Conservation (phyloP, 805 yeast genomes). For the Myxozyma mucilagina region DNA sequence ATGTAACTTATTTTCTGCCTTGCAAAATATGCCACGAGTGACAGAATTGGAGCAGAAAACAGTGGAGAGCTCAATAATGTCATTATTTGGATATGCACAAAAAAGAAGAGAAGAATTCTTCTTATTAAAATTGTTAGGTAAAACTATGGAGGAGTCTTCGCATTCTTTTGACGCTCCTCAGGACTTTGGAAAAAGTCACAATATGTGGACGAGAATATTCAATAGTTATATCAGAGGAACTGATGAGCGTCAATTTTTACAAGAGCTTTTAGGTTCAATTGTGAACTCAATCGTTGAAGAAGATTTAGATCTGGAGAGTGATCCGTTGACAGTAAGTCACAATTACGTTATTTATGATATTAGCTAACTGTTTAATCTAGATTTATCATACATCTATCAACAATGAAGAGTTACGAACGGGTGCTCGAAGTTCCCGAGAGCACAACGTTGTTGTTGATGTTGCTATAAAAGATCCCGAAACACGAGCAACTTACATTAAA, state of each 20-base stretch:
- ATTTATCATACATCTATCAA: constrained; percentile 35
- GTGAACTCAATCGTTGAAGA: constrained; percentile 42
- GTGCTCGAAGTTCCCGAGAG: constrained; percentile 42
- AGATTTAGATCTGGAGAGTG: constrained; percentile 68
- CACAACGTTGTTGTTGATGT: constrained; percentile 53
- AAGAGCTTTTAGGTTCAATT: constrained; percentile 43
- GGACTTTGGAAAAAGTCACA: constrained; percentile 35
- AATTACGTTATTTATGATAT: constrained; percentile 28
- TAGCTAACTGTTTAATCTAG: not conserved
- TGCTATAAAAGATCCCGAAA: constrained; percentile 80
- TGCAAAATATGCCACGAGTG: constrained; percentile 34
- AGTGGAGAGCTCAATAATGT: constrained; percentile 39
- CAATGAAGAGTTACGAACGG: constrained; percentile 40
- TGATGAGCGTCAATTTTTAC: constrained; percentile 41
- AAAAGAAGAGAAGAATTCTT: constrained; percentile 71
- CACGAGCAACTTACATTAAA: constrained; percentile 64
- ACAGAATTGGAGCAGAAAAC: constrained; percentile 41
- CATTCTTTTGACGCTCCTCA: constrained; percentile 18
- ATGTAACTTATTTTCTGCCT: constrained; percentile 50
- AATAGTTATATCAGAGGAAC: constrained; percentile 40
- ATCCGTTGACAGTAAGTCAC: constrained; percentile 54
- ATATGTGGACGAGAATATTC: constrained; percentile 50
- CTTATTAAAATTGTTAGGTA: constrained; percentile 56
- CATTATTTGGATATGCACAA: constrained; percentile 41
- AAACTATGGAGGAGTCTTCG: constrained; percentile 37